These are phyloP conservation scores for Xeromyces bisporus DNA, from an alignment of 495 filamentous ascomycete genomes.

Conservation along the genomic window DNA sequence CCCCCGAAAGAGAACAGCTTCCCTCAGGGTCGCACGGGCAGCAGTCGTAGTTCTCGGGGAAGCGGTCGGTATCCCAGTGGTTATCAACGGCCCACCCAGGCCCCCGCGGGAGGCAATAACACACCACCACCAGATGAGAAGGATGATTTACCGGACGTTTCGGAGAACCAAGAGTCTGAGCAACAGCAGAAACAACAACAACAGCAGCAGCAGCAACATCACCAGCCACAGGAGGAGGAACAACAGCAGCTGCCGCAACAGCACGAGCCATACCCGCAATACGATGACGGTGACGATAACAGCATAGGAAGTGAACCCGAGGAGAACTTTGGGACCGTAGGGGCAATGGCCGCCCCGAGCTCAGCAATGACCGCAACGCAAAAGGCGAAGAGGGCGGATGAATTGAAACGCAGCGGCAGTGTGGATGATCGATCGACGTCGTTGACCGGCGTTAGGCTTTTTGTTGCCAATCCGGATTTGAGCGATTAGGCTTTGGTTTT, in stretches of 20 bases:
- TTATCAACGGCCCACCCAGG: slow-evolving; percentile 35
- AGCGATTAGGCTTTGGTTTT: slow-evolving; percentile 32
- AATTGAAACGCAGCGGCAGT: slow-evolving; percentile 69
- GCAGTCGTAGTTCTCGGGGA: slow-evolving; percentile 60
- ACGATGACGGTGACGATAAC: slow-evolving; percentile 24
- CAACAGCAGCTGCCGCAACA: slow-evolving; percentile 20
- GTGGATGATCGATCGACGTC: slow-evolving; percentile 79
- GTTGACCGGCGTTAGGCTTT: slow-evolving; percentile 73
- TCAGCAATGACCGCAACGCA: slow-evolving; percentile 32
- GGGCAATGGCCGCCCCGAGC: slow-evolving; percentile 32
- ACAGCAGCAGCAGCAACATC: slow-evolving; percentile 19
- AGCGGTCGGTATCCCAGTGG: slow-evolving; percentile 44
- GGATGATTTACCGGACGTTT: slow-evolving; percentile 30
- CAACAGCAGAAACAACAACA: slow-evolving; percentile 4
- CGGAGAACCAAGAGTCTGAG: slow-evolving; percentile 31
- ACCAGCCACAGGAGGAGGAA: slow-evolving; percentile 11
- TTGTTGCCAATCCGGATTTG: slow-evolving; percentile 85
- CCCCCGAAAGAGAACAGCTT: slow-evolving; percentile 32
- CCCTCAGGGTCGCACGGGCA: slow-evolving; percentile 59
- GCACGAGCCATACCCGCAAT: not conserved
- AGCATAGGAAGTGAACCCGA: slow-evolving; percentile 33
- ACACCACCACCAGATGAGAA: slow-evolving; percentile 46
- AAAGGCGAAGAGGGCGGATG: slow-evolving; percentile 55
- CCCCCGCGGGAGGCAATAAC: slow-evolving; percentile 44
- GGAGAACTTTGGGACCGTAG: slow-evolving; percentile 37